Conservation (phyloP, 2,329 filamentous ascomycete species). For the Lasiodiplodia gonubiensis region DNA sequence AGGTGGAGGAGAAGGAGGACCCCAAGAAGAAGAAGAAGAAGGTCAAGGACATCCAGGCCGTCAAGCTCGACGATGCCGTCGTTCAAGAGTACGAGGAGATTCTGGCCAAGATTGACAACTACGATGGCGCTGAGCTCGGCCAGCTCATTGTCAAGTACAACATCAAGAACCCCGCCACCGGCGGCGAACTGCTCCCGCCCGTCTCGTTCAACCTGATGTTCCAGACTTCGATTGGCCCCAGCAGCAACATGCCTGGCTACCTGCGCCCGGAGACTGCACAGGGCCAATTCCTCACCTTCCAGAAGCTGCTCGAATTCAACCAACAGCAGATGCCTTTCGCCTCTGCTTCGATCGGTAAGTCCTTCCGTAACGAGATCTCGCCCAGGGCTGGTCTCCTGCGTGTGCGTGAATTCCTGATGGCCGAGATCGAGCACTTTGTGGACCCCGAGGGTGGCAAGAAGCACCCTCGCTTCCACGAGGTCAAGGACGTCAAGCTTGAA, state of each 20-base stretch:
- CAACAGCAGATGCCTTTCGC: conserved; percentile 95
- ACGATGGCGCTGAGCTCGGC: conserved; percentile 83
- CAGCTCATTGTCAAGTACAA: conserved; percentile 89
- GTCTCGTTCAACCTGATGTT: conserved; percentile 99
- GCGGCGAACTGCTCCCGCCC: conserved; percentile 76
- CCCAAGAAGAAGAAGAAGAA: conserved; percentile 87
- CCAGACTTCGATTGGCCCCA: conserved; percentile 91
- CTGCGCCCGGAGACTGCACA: conserved; percentile 94
- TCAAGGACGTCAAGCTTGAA: conserved; percentile 81
- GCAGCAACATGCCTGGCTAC: conserved; percentile 83
- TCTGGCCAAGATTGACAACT: conserved; percentile 94
- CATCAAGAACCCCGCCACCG: conserved; percentile 84
- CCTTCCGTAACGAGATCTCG: conserved; percentile 97
- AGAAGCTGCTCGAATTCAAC: conserved; percentile 95
- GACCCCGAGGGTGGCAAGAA: conserved; percentile 95
- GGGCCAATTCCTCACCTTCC: conserved; percentile 97
- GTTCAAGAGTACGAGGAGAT: conserved; percentile 90
- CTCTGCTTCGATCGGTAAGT: conserved; percentile 95
- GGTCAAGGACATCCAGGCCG: conserved; percentile 74
- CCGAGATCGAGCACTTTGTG: conserved; percentile 98
- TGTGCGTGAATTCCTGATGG: conserved; percentile 98
- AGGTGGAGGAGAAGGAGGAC: conserved; percentile 74
- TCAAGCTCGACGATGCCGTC: conserved; percentile 86
- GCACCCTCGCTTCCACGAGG: conserved; percentile 83
- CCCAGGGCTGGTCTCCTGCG: conserved; percentile 88